These are phyloP conservation scores for Ceratobasidium sp. DNA, from an alignment of 1,284 basidiomycete species.

Conservation along the genomic window DNA sequence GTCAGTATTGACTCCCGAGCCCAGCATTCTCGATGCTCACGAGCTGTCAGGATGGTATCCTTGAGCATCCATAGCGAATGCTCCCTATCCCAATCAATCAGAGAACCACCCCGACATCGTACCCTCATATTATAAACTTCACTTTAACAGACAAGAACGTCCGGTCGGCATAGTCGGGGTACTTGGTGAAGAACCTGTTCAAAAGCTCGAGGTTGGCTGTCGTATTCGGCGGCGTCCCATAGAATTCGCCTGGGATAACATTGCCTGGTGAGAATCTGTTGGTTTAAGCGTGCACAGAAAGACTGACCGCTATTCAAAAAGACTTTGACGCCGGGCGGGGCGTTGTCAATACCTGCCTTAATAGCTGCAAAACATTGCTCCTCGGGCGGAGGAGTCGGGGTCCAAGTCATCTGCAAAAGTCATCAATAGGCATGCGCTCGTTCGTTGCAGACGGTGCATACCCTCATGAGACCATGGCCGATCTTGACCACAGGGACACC, in stretches of 20 bases:
- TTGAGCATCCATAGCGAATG: neutral
- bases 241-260: conserved; percentile 46
- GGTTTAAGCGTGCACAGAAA: neutral
- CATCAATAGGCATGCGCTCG: neutral
- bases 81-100: conserved; percentile 9
- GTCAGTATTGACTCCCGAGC: neutral
- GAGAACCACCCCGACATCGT: neutral
- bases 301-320: conserved; percentile 49
- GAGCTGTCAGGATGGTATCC: conserved; percentile 8
- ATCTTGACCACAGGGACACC: conserved; percentile 44
- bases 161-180: conserved; percentile 50
- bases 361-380: conserved; percentile 50
- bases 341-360: conserved; percentile 46
- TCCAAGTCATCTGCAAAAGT: conserved; percentile 46
- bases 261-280: neutral
- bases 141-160: conserved; percentile 50
- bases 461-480: conserved; percentile 46
- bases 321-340: conserved; percentile 38
- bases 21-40: neutral
- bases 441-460: neutral
- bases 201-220: conserved; percentile 49
- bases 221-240: conserved; percentile 36
- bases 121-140: neutral
- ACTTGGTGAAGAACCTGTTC: conserved; percentile 49
- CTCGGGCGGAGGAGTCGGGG: conserved; percentile 44